Evolutionary conservation across 2,329 filamentous ascomycete genomes (phyloP).

Genomic region (Trichophyton mentagrophytes): DNA sequence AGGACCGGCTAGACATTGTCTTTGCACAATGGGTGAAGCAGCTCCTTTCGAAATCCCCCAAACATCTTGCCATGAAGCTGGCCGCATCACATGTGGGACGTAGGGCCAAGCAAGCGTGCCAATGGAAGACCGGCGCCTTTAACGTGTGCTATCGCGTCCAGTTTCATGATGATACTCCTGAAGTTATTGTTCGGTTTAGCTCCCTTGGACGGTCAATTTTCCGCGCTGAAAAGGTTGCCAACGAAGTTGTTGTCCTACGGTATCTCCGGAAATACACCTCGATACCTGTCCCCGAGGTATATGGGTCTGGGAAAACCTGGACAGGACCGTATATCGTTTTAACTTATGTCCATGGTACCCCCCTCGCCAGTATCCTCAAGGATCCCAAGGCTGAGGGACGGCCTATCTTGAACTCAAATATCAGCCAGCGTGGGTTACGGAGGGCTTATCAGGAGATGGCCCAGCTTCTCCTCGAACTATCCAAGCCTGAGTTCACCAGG

Average conservation of each 20-base stretch:
- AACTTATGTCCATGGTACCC: constrained; percentile 17
- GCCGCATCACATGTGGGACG: constrained; percentile 15
- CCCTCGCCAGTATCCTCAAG: constrained; percentile 16
- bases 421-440: constrained; percentile 10
- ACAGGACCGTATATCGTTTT: constrained; percentile 20
- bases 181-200: constrained; percentile 24
- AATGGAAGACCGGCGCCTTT: constrained; percentile 20
- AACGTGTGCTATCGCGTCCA: constrained; percentile 23
- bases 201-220: constrained; percentile 18
- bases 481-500: constrained; percentile 11
- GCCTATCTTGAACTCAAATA: constrained; percentile 12
- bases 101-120: constrained; percentile 14
- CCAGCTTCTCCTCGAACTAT: constrained; percentile 13
- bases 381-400: constrained; percentile 10
- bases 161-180: constrained; percentile 14
- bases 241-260: constrained; percentile 19
- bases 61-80: constrained; percentile 18
- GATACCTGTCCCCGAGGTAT: constrained; percentile 18
- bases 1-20: constrained; percentile 15
- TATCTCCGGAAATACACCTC: constrained; percentile 18
- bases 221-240: constrained; percentile 20
- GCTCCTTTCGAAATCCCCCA: constrained; percentile 15
- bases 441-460: constrained; percentile 14
- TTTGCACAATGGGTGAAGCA: constrained; percentile 18
- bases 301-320: constrained; percentile 16